Conservation (phyloP, 2,329 filamentous ascomycete genomes). For the Colletotrichum phormii region DNA sequence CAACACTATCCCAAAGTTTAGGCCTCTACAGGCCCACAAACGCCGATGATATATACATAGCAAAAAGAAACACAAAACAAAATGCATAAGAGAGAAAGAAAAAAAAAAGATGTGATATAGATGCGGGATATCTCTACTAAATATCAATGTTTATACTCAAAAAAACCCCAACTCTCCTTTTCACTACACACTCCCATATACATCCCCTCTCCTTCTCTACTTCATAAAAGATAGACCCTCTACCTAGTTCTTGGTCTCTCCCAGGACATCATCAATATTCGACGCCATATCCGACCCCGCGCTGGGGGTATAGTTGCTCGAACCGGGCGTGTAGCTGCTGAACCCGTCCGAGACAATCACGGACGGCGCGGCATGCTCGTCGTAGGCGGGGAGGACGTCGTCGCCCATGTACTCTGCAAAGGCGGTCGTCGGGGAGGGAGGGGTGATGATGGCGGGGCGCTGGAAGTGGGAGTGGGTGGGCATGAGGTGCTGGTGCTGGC, state of each 20-base stretch:
- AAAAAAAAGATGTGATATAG: not conserved
- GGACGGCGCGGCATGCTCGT: constrained; percentile 46
- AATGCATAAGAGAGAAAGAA: not conserved
- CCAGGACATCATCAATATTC: constrained; percentile 37
- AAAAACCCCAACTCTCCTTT: not conserved
- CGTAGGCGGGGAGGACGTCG: constrained; percentile 56
- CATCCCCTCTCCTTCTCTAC: not conserved
- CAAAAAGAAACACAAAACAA: not conserved
- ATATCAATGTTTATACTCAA: not conserved
- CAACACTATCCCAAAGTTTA: too few species aligned
- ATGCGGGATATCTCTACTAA: not conserved
- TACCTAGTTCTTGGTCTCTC: constrained; percentile 41
- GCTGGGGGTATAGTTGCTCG: constrained; percentile 41
- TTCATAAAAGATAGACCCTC: too few species aligned
- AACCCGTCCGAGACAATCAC: constrained; percentile 56
- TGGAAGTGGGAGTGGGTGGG: constrained; percentile 33
- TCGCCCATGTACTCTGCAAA: constrained; percentile 45
- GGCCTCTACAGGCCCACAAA: not conserved
- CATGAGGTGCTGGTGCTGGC: constrained; percentile 20
- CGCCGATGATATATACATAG: not conserved
- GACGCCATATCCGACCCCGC: constrained; percentile 32
- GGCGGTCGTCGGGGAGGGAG: constrained; percentile 44
- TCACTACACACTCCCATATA: not conserved
- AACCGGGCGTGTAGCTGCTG: constrained; percentile 51
- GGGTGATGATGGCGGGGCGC: constrained; percentile 18